Evolutionary conservation across 176 grass and related monocot genomes (phyloP), one percentile per base, ranked within the genome.

Genomic region (Ensete ventricosum): DNA sequence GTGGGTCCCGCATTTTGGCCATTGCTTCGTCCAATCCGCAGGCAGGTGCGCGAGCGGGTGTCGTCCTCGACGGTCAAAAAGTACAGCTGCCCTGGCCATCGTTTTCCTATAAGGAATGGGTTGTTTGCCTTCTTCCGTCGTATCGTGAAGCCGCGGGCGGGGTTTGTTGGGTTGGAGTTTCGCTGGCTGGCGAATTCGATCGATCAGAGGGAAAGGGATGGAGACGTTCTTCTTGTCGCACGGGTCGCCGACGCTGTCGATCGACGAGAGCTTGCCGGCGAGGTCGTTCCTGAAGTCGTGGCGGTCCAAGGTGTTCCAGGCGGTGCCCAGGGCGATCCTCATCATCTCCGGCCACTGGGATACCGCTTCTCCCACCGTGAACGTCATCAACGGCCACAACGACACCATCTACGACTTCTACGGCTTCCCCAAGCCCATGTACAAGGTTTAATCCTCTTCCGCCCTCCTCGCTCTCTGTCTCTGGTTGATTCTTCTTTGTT

Each of bases 161-260:
- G 34, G 4, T 43, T 43, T 4, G 34, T 43, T 43, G 34, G 34
- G 34, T 43, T 43, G 34, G 34, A 43, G 34, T 4, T 43, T 43
- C 6, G 34, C 3, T 43, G 4, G 34, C 4, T 6, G 34, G 4
- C 34, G 34, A 43, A 43, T 43, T 43, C 34, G 34, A 43, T 60
- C 14, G 14, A 60, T 60, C 57, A 6, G 16, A 21, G 16, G n/a
- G 17, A 12, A 22, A 14, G 23, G 0, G 12, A 92, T 92, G 90
- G 90, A 92, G 62, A 97, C 90, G 26, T 93, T 91, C 88, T 98
- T 85, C 85, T n/a, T 98, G 4, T 98, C 94, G 0, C 94, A 98
- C 73, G 90, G 94, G 17, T 89, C 94, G 70, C 94, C 94, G n/a
- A 87, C 72, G 70, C 84, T 98, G n/a, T 76, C 90, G 65, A 87